Evolutionary conservation across 2,329 filamentous ascomycete genomes (phyloP), one percentile per base, ranked within the genome.

Genomic region (Didymellaceae sp.): DNA sequence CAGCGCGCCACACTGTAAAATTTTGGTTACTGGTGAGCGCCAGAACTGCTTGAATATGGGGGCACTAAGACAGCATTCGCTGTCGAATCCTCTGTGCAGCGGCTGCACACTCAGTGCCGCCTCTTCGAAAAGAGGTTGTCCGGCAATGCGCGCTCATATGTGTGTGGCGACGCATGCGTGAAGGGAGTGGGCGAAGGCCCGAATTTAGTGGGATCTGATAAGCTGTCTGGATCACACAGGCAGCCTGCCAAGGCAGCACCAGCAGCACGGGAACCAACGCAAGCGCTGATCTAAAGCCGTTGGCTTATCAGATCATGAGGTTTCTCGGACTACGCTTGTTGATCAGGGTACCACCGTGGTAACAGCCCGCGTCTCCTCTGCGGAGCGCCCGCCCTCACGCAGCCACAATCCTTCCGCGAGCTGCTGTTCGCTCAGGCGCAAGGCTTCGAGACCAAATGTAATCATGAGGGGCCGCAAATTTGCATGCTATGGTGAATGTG

Each of bases 261-360:
- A 44, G 24, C 39, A 31, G 24, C 25, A 37, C 25, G 18, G 20
- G 32, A 32, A 43, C 45, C 39, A 43, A 30, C 25, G 39, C 45
- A 32, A 38, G 33, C 26, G 25, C 22, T 40, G 34, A 28, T 35
- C 17, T 14, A 17, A 38, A 26, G 8, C 34, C 28, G 26, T 35
- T 40, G 34, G 26, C 20, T 44, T 45, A 50, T 40, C 46, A 45
- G 46, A 50, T 50, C 40, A 11, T 50, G 28, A 24, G 26, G 9
- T 8, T 24, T 34, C 21, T 8, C 11, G 24, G 24, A 22, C 30
- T n/a, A n/a, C 9, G 20, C 7, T 39, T 18, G 45, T 31, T 48
- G 37, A 48, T 48, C 37, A 31, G 14, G 44, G 37, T 31, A 48
- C 13, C 37, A 48, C 17, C 30, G 18, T 25, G 24, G 24, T 25